These are phyloP conservation scores for Dendrobium officinale DNA, from an alignment of 106 monocot genomes.

Conservation along the genomic window DNA sequence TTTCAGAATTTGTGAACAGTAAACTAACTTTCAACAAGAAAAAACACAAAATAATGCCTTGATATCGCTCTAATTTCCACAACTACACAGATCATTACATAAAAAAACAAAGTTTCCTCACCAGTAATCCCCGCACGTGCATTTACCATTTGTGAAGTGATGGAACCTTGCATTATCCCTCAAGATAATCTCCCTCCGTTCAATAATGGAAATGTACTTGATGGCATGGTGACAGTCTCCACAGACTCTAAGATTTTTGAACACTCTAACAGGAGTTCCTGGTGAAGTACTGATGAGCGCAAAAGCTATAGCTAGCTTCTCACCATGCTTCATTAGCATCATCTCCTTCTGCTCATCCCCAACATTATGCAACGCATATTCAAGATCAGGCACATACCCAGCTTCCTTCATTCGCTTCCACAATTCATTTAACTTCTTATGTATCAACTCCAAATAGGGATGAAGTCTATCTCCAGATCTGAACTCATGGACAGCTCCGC, in stretches of 20 bases:
- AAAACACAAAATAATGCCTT: not conserved
- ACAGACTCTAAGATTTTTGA: slow-evolving; percentile 73
- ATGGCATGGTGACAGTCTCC: slow-evolving; percentile 60
- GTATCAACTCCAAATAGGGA: slow-evolving; percentile 32
- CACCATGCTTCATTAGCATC: slow-evolving; percentile 57
- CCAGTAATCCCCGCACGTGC: slow-evolving; percentile 77
- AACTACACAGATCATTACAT: not conserved
- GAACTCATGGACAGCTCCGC: slow-evolving; percentile 46
- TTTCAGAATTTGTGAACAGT: not conserved
- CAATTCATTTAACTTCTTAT: slow-evolving; percentile 40
- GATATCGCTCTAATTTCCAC: not conserved
- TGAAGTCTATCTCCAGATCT: slow-evolving; percentile 65
- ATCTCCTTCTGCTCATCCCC: slow-evolving; percentile 33
- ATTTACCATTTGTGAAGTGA: slow-evolving; percentile 51
- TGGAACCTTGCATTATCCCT: slow-evolving; percentile 67
- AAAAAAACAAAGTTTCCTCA: slow-evolving; percentile 15
- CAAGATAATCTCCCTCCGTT: slow-evolving; percentile 41
- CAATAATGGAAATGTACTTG: slow-evolving; percentile 50
- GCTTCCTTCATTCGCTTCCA: slow-evolving; percentile 27
- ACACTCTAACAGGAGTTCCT: slow-evolving; percentile 31
- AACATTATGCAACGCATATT: slow-evolving; percentile 43
- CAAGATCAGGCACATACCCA: slow-evolving; percentile 48
- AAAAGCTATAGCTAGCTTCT: slow-evolving; percentile 67
- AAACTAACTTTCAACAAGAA: not conserved
- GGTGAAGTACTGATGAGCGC: slow-evolving; percentile 37